phyloP scores from a whole-genome alignment of 129 eudicot species.

The Artemisia argyi region DNA sequence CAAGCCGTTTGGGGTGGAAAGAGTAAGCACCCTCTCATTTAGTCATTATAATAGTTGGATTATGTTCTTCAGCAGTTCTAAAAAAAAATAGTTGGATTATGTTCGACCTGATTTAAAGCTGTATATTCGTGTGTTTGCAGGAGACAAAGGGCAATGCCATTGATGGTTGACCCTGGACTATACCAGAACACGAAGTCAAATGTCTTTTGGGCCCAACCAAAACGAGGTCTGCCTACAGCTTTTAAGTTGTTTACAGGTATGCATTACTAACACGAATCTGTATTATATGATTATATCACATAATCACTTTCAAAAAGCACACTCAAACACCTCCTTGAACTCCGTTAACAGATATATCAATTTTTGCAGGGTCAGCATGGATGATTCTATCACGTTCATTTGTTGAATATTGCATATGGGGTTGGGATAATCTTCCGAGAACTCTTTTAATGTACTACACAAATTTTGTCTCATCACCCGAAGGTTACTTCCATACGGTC shows the following conservation, averaged over 20 bases:
- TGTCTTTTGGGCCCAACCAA: constrained; percentile 67
- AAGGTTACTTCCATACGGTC: too few species aligned
- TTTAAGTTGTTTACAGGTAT: constrained; percentile 85
- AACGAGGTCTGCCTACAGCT: constrained; percentile 66
- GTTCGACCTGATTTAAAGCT: neutral
- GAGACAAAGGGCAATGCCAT: constrained; percentile 79
- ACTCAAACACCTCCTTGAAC: neutral
- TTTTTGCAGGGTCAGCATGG: constrained; percentile 87
- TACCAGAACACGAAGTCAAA: constrained; percentile 70
- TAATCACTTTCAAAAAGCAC: neutral
- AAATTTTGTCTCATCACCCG: too few species aligned
- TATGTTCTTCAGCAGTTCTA: too few species aligned
- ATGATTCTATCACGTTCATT: constrained; percentile 79
- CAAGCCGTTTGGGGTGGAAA: constrained; percentile 82
- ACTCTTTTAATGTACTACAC: too few species aligned
- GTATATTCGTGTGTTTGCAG: constrained; percentile 45
- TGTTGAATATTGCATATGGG: constrained; percentile 16
- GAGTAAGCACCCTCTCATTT: constrained; percentile 48
- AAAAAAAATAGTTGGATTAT: constrained; percentile 3
- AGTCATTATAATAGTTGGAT: neutral
- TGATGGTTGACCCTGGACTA: constrained; percentile 92
- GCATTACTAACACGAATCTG: neutral
- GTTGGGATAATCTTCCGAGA: too few species aligned
- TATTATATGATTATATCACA: too few species aligned
- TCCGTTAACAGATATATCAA: neutral